Evolutionary conservation across 1,284 basidiomycete genomes (phyloP).

Genomic region (Microbotryomycetes sp.): DNA sequence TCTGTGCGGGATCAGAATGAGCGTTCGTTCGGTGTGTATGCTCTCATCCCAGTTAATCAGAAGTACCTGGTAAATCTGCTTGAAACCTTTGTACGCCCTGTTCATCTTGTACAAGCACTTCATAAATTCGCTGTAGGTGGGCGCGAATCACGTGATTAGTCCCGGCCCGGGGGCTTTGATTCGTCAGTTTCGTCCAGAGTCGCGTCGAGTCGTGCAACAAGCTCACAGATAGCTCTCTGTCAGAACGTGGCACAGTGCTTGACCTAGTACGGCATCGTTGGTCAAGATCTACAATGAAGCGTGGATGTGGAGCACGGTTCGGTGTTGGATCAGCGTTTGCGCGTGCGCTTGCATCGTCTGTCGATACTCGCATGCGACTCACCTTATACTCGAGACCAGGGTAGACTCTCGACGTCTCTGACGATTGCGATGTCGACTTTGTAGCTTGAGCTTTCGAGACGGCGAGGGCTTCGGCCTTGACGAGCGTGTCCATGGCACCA

Average conservation of each 20-base stretch:
- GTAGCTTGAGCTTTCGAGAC: constrained; percentile 1
- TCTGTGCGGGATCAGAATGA: constrained; percentile 2
- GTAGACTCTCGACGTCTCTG: constrained; percentile 11
- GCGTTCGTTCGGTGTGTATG: not conserved
- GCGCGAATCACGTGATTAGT: not conserved
- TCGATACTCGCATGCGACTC: not conserved
- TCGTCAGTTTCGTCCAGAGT: not conserved
- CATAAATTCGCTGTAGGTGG: constrained; percentile 14
- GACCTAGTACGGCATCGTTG: constrained; percentile 30
- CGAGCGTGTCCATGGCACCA: constrained; percentile 21
- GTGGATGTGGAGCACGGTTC: too few species aligned
- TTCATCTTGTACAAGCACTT: constrained; percentile 35
- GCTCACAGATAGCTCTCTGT: constrained; percentile 25
- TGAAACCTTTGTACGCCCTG: constrained; percentile 28
- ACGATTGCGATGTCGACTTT: constrained; percentile 9
- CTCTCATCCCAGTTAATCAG: not conserved
- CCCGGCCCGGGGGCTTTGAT: not conserved
- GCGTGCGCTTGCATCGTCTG: not conserved
- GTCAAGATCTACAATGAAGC: constrained; percentile 30
- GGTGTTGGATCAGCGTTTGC: too few species aligned
- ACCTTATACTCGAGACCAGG: constrained; percentile 33
- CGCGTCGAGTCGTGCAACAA: not conserved
- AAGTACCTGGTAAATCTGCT: constrained; percentile 8
- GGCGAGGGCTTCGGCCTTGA: constrained; percentile 24
- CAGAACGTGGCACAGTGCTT: constrained; percentile 33